phyloP scores from a whole-genome alignment of 306 rosid species.

The Quillaja saponaria region DNA sequence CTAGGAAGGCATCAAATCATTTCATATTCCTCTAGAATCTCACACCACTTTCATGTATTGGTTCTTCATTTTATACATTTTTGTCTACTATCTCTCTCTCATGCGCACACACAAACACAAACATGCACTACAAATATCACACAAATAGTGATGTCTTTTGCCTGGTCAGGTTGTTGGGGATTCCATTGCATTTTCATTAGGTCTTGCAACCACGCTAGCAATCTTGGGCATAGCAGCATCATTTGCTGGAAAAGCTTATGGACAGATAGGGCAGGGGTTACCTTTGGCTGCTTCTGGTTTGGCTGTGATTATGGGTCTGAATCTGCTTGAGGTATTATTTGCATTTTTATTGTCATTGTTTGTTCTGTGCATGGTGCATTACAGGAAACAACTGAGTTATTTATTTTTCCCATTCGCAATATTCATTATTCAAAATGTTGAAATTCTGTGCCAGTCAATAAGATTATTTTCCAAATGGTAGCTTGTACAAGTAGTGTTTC shows the following conservation, averaged over 20 bases:
- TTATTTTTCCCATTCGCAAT: no score
- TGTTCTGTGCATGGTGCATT: neutral
- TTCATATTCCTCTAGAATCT: no score
- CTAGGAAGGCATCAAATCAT: constrained; percentile 1
- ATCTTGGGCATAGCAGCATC: constrained; percentile 84
- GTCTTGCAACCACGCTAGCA: constrained; percentile 94
- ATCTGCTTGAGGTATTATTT: constrained; percentile 77
- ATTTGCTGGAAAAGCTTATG: constrained; percentile 96
- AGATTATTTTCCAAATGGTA: no score
- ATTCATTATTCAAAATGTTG: no score
- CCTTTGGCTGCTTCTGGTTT: constrained; percentile 92
- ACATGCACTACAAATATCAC: constrained; percentile 11
- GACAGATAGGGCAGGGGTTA: constrained; percentile 94
- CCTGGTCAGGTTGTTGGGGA: constrained; percentile 73
- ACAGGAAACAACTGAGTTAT: no score
- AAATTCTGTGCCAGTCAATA: no score
- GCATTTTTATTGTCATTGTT: neutral
- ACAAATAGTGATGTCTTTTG: constrained; percentile 14
- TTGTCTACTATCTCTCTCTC: neutral
- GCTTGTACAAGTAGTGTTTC: no score
- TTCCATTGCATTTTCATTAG: constrained; percentile 88
- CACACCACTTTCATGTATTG: no score
- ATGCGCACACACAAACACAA: neutral
- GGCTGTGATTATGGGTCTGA: constrained; percentile 90
- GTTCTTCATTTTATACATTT: constrained; percentile 10